Conservation (phyloP, 2,329 filamentous ascomycete species). For the Claviceps monticola region DNA sequence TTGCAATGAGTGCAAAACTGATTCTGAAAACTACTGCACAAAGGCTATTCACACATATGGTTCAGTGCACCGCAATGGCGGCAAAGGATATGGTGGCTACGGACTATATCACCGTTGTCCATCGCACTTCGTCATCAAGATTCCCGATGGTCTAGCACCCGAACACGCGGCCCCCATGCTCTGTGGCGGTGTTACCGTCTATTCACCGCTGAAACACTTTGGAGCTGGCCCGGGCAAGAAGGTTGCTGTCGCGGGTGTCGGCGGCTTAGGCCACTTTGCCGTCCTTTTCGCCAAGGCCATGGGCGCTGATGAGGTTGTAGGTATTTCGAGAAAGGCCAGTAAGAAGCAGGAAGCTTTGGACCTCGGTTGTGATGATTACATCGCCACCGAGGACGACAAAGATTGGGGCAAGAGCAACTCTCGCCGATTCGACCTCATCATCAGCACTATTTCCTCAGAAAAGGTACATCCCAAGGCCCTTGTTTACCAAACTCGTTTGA, state of each 20-base stretch:
- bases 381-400: conserved; percentile 30
- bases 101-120: conserved; percentile 20
- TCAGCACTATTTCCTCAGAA: conserved; percentile 38
- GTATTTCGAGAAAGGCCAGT: conserved; percentile 37
- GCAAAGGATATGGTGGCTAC: conserved; percentile 35
- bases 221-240: conserved; percentile 52
- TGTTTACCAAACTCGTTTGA: background rate
- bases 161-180: conserved; percentile 47
- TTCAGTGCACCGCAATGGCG: conserved; percentile 16
- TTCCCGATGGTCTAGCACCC: conserved; percentile 27
- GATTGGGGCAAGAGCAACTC: conserved; percentile 41
- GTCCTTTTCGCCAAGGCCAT: conserved; percentile 55
- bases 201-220: conserved; percentile 45
- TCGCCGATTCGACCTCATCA: conserved; percentile 40
- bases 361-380: conserved; percentile 41
- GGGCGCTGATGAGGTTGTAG: conserved; percentile 46
- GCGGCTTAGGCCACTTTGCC: conserved; percentile 56
- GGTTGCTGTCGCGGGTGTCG: conserved; percentile 53
- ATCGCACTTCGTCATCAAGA: conserved; percentile 34
- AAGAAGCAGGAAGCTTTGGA: conserved; percentile 42
- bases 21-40: conserved; percentile 28
- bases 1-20: conserved; percentile 27
- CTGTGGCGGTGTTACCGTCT: conserved; percentile 58
- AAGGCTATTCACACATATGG: conserved; percentile 39
- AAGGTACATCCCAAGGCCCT: conserved; percentile 7